Base-by-base conservation (phyloP, 495 filamentous ascomycete genomes). In the Trichoderma virens region DNA sequence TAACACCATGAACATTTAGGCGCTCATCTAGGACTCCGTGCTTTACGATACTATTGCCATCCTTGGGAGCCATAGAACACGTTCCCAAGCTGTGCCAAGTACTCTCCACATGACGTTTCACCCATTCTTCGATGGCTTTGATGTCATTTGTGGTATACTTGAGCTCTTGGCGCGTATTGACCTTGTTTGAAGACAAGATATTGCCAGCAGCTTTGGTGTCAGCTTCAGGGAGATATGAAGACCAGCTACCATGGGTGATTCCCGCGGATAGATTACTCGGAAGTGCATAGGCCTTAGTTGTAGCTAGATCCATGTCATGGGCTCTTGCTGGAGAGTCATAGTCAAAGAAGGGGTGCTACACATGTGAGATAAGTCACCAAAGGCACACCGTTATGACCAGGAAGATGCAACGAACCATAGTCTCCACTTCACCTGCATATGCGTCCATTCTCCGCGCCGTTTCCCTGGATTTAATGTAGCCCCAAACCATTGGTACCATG, bases 401-500 rank as follows among this genome's bases (percentile, higher is more conserved):
- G 13, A 56, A 28, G 51, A 5, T 20, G 47, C 2, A 16, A 30
- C 51, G 23, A 56, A 56, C 51, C 83, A 88, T 86, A 54, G 69
- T 74, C 41, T 86, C 84, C 30, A 90, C 89, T 70, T 94, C 90
- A 38, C 90, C 90, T 20, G 87, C 88, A 65, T 91, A 93, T 3
- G 87, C 81, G 45, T 86, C 81, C 90, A 92, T 92, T 39, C 88
- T 80, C 1, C 89, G 79, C 6, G 89, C 88, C 5, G 88, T 92
- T 81, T 92, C 90, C 32, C 90, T 85, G n/a, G 86, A 90, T 72
- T 91, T 91, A 73, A 91, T 91, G 72, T 94, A 93, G 0, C 84
- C 87, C 90, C 90, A 93, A 5, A 92, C 87, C 87, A 92, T 89
- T 11, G 89, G 88, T 5, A 83, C 86, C 88, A 92, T 91, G 69